A percentile compares a stretch with the other conserved stretches of the same genome.
Conservation (phyloP, 2,329 filamentous ascomycete species). For the Cladosporium sp. region DNA sequence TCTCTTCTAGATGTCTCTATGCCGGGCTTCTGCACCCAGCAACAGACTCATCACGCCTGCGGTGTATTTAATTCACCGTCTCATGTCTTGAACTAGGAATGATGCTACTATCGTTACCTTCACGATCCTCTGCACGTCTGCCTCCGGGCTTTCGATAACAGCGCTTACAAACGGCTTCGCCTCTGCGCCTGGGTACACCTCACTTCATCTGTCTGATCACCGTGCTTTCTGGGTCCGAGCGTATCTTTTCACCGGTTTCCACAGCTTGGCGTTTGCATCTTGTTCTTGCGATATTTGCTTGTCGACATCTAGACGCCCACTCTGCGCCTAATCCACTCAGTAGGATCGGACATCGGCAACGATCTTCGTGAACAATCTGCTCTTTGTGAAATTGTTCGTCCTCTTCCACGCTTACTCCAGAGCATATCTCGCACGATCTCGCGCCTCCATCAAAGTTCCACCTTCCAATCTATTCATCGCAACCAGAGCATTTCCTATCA, state of each 20-base stretch:
- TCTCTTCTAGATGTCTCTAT: not conserved
- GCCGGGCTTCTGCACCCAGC: not conserved
- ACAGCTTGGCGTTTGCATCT: not conserved
- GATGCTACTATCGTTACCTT: not conserved
- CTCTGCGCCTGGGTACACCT: not conserved
- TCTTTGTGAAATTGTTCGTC: not conserved
- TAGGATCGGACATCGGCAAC: not conserved
- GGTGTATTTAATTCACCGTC: not conserved
- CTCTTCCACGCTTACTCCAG: not conserved
- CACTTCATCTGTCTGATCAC: not conserved
- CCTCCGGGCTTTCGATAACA: too few species aligned
- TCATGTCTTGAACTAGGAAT: not conserved
- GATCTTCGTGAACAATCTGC: not conserved
- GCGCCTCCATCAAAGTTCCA: not conserved
- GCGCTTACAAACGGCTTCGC: not conserved
- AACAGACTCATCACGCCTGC: not conserved
- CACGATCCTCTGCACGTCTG: not conserved
- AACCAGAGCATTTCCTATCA: not conserved
- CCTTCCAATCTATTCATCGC: not conserved
- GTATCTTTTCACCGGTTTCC: too few species aligned
- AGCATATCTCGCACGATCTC: not conserved
- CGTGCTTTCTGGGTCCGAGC: not conserved
- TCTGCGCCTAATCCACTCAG: too few species aligned
- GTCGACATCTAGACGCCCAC: too few species aligned
- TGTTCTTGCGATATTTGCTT: not conserved